Base-by-base conservation (phyloP, 116 monocot genomes). In the Zostera marina region DNA sequence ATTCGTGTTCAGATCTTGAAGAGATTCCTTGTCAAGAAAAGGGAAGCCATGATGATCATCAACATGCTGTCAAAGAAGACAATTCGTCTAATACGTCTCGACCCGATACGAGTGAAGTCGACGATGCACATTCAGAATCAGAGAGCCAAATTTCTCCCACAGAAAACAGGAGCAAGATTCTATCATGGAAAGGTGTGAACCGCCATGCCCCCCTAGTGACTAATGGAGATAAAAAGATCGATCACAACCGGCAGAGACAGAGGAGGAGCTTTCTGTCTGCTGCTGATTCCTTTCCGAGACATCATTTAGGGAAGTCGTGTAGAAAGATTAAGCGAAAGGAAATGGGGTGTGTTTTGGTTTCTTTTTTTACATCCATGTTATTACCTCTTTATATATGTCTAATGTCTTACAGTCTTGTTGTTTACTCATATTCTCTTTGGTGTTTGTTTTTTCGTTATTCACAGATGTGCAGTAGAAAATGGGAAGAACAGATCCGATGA, bases 221-320 rank as follows among this genome's bases (percentile, higher is more conserved):
- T 25, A 20, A 48, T 56, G 73, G 74, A 21, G 84, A 75, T 65
- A 71, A 59, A 49, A 80, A 60, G 20, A 53, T 64, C 42, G 71
- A 74, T 61, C 84, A 84, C 52, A 56, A 70, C 15, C 78, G 63
- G 63, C 80, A 76, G 52, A 82, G 80, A 12, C 77, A 69, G 11
- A 23, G 59, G 16, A 39, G 48, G 15, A 74, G 43, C 59, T 76
- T 76, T 15, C 22, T 66, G 26, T 69, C 32, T 39, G 47, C 22
- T 20, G 21, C 51, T 53, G 81, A 73, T 59, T 59, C 59, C 59
- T 80, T 80, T 38, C 63, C 80, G 9, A 79, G 75, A 41, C 76
- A 74, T 68, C 78, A 56, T 15, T 48, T 63, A 32, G 89, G 85
- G 55, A 85, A 74, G 59, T 96, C 96, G 46, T 96, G 89, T 70